These are phyloP conservation scores for Yamadazyma akitaensis DNA, from an alignment of 805 yeast genomes.

Conservation along the genomic window DNA sequence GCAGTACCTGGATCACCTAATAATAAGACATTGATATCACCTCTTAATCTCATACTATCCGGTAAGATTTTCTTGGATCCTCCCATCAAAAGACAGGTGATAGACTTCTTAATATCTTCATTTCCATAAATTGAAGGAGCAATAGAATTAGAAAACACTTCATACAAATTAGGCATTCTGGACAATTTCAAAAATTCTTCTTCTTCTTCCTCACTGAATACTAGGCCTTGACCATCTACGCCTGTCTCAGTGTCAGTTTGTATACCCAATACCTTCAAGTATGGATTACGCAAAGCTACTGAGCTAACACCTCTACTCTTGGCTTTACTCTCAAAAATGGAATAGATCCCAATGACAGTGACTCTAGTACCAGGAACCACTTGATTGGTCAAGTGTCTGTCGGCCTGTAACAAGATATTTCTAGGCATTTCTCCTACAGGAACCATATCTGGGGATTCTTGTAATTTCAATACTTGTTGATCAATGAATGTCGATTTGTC, in stretches of 20 bases:
- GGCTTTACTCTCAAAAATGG: slow-evolving; percentile 74
- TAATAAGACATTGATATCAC: slow-evolving; percentile 89
- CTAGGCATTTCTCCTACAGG: slow-evolving; percentile 99
- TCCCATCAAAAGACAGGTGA: slow-evolving; percentile 87
- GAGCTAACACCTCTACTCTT: slow-evolving; percentile 37
- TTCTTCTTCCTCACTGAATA: slow-evolving; percentile 89
- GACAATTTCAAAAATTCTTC: slow-evolving; percentile 83
- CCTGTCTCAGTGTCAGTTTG: slow-evolving; percentile 77
- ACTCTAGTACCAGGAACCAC: slow-evolving; percentile 96
- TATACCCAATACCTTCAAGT: slow-evolving; percentile 81
- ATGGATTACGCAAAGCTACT: slow-evolving; percentile 95
- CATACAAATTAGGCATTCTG: slow-evolving; percentile 80
- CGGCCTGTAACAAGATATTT: slow-evolving; percentile 81
- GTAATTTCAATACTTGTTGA: slow-evolving; percentile 90
- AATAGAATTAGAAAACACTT: slow-evolving; percentile 79
- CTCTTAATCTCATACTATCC: slow-evolving; percentile 95
- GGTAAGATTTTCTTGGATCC: slow-evolving; percentile 91
- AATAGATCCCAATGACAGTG: slow-evolving; percentile 87
- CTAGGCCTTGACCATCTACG: slow-evolving; percentile 51
- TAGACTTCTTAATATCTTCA: slow-evolving; percentile 87
- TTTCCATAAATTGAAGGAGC: slow-evolving; percentile 98
- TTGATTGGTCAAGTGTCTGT: slow-evolving; percentile 82
- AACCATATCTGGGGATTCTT: slow-evolving; percentile 97
- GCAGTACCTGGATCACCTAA: slow-evolving; percentile 99
- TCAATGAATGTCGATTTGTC: slow-evolving; percentile 92